Evolutionary conservation across 2,329 filamentous ascomycete species (phyloP), one percentile per base, ranked within the genome.

Genomic region (Alternaria angustiovoidea): DNA sequence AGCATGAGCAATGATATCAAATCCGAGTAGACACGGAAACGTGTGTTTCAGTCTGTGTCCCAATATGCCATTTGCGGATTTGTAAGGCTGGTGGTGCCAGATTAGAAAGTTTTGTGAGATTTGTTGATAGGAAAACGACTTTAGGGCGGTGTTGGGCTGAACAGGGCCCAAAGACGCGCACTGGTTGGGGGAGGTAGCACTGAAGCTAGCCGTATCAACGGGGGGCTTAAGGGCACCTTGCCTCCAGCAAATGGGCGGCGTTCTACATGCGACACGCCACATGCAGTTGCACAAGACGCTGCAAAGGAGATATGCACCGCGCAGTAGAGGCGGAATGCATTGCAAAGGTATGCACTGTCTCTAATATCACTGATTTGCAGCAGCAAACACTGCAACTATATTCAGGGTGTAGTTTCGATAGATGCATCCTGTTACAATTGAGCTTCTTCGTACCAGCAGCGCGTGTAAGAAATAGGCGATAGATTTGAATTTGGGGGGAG

Each of bases 261-360:
- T 57, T 63, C 44, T 63, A 57, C 48, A 55, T 61, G 62, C 57
- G 44, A 44, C 48, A 42, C 52, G 57, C 47, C 36, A 38, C 43
- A 42, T 42, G 14, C 39, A 44, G 57, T 53, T 46, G 43, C 44
- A 44, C 42, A 51, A 54, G 18, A 48, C 48, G 7, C 48, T 46
- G 48, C 48, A 53, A 20, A n/a, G 24, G 30, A 14, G 20, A 22
- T 43, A 28, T 44, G 44, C 57, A 48, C 4, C 42, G 51, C 57
- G 46, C 42, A 32, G 41, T 20, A 12, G 11, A n/a, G 5, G 7
- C 5, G 11, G 5, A 20, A 16, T 34, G 28, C 28, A n/a, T 30
- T 7, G 11, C 14, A 16, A 36, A 7, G 20, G 18, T 36, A 48
- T 32, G 18, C 7, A 7, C 14, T 34, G 3, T 16, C 18, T 36